Conservation (phyloP, 2,329 filamentous ascomycete species). For the Alternaria consortialis region DNA sequence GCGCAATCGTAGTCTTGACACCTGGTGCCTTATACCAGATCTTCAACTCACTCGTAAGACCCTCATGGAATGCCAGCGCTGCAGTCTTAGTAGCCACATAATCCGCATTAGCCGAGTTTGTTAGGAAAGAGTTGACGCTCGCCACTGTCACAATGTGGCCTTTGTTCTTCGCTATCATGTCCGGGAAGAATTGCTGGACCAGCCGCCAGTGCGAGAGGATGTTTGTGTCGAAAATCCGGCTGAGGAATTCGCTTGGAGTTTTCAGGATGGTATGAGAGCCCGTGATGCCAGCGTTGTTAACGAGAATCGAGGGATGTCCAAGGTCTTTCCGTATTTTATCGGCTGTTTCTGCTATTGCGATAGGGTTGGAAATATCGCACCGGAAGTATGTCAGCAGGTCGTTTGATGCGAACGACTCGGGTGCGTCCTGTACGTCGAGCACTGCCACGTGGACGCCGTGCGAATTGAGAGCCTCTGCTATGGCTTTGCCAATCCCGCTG, state of each 20-base stretch:
- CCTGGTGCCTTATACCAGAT: constrained; percentile 42
- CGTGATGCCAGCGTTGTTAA: constrained; percentile 36
- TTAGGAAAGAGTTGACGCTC: constrained; percentile 23
- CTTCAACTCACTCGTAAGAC: constrained; percentile 44
- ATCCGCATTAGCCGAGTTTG: constrained; percentile 23
- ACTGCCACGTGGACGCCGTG: constrained; percentile 23
- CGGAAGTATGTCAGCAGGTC: constrained; percentile 22
- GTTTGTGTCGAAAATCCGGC: constrained; percentile 29
- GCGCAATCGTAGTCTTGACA: constrained; percentile 31
- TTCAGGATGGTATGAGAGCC: constrained; percentile 20
- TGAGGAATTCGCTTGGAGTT: constrained; percentile 6
- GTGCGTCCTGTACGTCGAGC: constrained; percentile 22
- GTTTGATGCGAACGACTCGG: constrained; percentile 14
- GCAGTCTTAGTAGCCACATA: constrained; percentile 31
- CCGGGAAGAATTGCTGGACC: constrained; percentile 30
- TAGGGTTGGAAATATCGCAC: constrained; percentile 26
- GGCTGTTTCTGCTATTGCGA: constrained; percentile 16
- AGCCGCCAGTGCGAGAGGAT: constrained; percentile 27
- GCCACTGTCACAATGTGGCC: constrained; percentile 34
- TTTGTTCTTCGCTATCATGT: constrained; percentile 29
- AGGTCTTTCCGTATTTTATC: constrained; percentile 17
- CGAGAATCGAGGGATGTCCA: constrained; percentile 28
- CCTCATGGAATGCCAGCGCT: constrained; percentile 30
- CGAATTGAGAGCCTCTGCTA: constrained; percentile 19
- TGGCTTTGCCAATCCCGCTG: constrained; percentile 24